phyloP scores from a whole-genome alignment of 2,329 filamentous ascomycete genomes.

The Curvularia spicifera region DNA sequence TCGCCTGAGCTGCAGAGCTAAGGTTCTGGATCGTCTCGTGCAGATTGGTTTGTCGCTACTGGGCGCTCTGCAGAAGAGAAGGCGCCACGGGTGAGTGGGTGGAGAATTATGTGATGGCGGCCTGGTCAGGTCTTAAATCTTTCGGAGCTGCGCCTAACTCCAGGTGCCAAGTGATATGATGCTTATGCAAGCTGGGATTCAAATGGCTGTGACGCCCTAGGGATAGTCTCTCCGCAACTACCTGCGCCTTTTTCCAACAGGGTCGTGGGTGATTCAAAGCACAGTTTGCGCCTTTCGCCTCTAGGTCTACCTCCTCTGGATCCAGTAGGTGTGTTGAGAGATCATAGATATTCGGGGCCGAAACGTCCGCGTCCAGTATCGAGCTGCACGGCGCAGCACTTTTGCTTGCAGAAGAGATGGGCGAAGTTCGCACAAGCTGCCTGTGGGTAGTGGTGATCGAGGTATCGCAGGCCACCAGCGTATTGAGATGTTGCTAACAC shows the following conservation, averaged over 20 bases:
- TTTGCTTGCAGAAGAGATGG: background rate
- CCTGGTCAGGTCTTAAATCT: conserved; percentile 39
- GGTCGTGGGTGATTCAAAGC: background rate
- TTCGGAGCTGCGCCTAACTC: conserved; percentile 37
- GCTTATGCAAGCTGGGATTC: conserved; percentile 15
- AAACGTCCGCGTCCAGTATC: background rate
- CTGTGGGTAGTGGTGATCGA: background rate
- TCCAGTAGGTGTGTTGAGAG: conserved; percentile 5
- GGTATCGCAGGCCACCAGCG: background rate
- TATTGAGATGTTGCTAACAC: background rate
- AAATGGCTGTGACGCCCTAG: conserved; percentile 26
- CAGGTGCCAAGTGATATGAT: conserved; percentile 27
- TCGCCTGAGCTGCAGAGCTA: conserved; percentile 8
- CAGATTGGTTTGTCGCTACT: conserved; percentile 15
- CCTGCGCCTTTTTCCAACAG: conserved; percentile 1
- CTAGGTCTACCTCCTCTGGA: conserved; percentile 1
- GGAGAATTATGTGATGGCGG: conserved; percentile 21
- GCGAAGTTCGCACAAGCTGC: conserved; percentile 1
- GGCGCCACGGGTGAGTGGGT: conserved; percentile 24
- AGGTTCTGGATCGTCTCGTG: conserved; percentile 8
- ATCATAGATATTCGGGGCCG: background rate
- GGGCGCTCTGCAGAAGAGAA: conserved; percentile 12
- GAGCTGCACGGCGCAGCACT: background rate
- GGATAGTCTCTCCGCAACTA: conserved; percentile 16
- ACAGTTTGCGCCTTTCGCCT: background rate